These are phyloP conservation scores for Russula dissimulans DNA, from an alignment of 768 basidiomycete genomes.

Conservation along the genomic window DNA sequence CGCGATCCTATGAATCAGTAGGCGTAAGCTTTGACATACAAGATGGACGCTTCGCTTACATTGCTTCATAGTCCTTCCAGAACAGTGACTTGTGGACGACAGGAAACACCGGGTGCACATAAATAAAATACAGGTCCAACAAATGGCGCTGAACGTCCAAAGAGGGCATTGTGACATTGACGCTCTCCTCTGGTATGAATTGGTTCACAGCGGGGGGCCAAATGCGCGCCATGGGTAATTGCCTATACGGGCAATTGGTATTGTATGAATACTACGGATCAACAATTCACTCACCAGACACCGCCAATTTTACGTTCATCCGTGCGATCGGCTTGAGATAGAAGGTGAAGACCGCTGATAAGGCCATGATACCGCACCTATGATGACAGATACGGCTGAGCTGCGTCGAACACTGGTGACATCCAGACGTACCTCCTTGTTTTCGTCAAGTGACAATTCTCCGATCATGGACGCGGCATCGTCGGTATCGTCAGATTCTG, in stretches of 20 bases:
- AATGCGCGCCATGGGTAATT: conserved; percentile 63
- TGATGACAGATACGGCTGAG: conserved; percentile 24
- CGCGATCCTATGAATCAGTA: conserved; percentile 4
- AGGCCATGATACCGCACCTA: conserved; percentile 82
- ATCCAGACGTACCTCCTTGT: conserved; percentile 48
- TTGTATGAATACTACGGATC: neutral
- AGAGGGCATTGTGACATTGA: conserved; percentile 49
- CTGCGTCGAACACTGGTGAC: conserved; percentile 9
- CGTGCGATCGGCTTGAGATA: conserved; percentile 55
- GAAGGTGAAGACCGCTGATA: conserved; percentile 64
- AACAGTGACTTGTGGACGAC: conserved; percentile 69
- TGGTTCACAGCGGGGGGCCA: conserved; percentile 53
- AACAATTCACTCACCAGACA: conserved; percentile 40
- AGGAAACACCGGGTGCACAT: conserved; percentile 78
- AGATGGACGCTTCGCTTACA: conserved; percentile 2
- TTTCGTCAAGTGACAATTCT: conserved; percentile 65
- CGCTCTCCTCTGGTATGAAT: conserved; percentile 35
- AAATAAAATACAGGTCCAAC: conserved; percentile 68
- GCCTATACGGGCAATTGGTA: conserved; percentile 32
- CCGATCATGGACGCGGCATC: conserved; percentile 53
- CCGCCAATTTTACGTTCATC: conserved; percentile 63
- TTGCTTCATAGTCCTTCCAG: conserved; percentile 44
- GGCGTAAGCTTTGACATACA: neutral
- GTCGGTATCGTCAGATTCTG: conserved; percentile 19
- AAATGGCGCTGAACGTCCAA: conserved; percentile 55